A percentile compares a stretch with the other conserved stretches of the same genome.
Evolutionary conservation across 2,329 filamentous ascomycete species (phyloP).

Genomic region (Penicillium capsulatum): DNA sequence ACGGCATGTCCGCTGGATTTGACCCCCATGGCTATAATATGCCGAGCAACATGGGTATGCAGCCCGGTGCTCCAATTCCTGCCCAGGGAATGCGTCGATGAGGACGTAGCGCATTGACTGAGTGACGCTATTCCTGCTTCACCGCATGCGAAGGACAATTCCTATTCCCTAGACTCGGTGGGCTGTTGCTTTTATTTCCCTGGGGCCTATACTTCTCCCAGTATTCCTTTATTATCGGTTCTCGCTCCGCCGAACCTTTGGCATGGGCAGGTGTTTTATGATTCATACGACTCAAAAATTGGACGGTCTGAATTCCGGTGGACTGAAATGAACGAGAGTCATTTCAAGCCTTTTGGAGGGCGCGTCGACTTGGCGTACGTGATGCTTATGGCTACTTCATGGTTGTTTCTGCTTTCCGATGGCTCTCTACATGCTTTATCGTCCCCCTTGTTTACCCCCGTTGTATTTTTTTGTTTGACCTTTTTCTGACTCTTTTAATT

Average conservation of each 20-base stretch:
- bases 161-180: slow-evolving; percentile 17
- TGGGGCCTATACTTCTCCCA: slow-evolving; percentile 13
- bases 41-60: slow-evolving; percentile 42
- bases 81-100: slow-evolving; percentile 36
- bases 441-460: slow-evolving; percentile 14
- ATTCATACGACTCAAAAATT: slow-evolving; percentile 38
- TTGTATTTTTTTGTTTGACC: slow-evolving; percentile 12
- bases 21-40: slow-evolving; percentile 44
- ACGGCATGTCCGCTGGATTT: slow-evolving; percentile 37
- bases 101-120: slow-evolving; percentile 5
- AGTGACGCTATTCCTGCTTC: slow-evolving; percentile 7
- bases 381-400: slow-evolving; percentile 24
- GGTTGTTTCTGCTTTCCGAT: slow-evolving; percentile 22
- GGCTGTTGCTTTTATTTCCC: slow-evolving; percentile 11
- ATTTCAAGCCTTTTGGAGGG: slow-evolving; percentile 25
- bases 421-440: slow-evolving; percentile 18
- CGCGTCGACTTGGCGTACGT: slow-evolving; percentile 30
- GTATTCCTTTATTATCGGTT: slow-evolving; percentile 22
- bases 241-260: slow-evolving; percentile 24
- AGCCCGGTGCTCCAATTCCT: slow-evolving; percentile 33
- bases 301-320: slow-evolving; percentile 30
- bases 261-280: slow-evolving; percentile 41
- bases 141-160: slow-evolving; percentile 6
- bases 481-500: slow-evolving; percentile 5
- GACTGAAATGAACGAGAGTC: slow-evolving; percentile 27